Percentiles rank a stretch among this genome's conserved stretches.
These are phyloP conservation scores for Backusella tuberculispora DNA, from an alignment of 192 early-diverging fungal genomes.

Conservation along the genomic window DNA sequence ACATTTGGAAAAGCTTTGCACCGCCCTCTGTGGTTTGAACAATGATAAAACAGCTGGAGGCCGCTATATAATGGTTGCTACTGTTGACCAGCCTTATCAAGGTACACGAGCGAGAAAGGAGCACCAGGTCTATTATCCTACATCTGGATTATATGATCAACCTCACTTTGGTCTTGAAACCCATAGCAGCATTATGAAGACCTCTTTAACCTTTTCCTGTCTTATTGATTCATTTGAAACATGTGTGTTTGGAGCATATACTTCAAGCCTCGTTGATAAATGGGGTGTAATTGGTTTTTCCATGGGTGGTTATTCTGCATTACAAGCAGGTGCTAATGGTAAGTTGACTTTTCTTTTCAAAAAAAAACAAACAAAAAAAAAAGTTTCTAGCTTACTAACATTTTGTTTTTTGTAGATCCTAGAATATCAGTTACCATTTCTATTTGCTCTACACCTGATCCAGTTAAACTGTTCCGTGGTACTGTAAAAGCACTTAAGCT, in stretches of 20 bases:
- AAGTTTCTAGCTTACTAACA: not conserved
- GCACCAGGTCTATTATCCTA: not conserved
- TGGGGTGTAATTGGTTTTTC: slow-evolving; percentile 7
- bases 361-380: not conserved
- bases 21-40: not conserved
- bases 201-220: not conserved
- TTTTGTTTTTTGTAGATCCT: not conserved
- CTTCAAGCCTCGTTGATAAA: not conserved
- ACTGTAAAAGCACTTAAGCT: not conserved
- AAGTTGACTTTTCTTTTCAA: not conserved
- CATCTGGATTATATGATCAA: not conserved
- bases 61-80: not conserved
- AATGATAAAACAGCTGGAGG: not conserved
- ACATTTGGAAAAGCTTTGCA: slow-evolving; percentile 5
- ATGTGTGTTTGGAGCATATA: not conserved
- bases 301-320: slow-evolving; percentile 4
- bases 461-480: not conserved
- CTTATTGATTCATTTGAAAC: slow-evolving; percentile 6
- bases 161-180: not conserved
- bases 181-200: not conserved
- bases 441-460: not conserved
- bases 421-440: slow-evolving; percentile 1
- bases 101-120: not conserved
- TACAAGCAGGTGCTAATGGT: not conserved
- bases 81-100: not conserved